These are phyloP conservation scores for Lentinula guzmanii DNA, from an alignment of 768 basidiomycete genomes.

Conservation along the genomic window DNA sequence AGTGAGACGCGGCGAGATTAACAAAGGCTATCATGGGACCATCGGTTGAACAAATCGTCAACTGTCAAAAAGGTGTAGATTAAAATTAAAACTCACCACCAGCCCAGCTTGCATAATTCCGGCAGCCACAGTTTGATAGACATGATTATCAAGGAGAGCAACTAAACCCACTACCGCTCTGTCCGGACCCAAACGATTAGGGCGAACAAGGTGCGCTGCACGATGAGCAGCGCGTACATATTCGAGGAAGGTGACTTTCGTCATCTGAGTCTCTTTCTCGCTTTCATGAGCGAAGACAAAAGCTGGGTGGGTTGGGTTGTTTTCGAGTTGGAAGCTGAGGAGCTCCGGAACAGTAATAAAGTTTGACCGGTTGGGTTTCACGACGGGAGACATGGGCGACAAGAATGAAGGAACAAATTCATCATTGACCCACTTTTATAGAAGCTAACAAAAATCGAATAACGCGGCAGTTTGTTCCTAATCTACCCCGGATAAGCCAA, in stretches of 20 bases:
- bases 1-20: slow-evolving; percentile 17
- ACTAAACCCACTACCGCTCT: slow-evolving; percentile 12
- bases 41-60: background rate
- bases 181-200: background rate
- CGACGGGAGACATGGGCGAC: background rate
- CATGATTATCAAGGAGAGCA: slow-evolving; percentile 1
- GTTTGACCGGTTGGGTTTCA: slow-evolving; percentile 13
- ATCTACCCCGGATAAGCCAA: background rate
- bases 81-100: slow-evolving; percentile 1
- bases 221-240: slow-evolving; percentile 23
- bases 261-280: background rate
- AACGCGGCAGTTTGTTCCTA: too few species aligned
- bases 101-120: slow-evolving; percentile 9
- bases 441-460: too few species aligned
- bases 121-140: slow-evolving; percentile 7
- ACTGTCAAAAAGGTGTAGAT: background rate
- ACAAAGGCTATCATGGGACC: slow-evolving; percentile 13
- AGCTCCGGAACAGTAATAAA: slow-evolving; percentile 17
- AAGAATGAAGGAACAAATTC: background rate
- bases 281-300: slow-evolving; percentile 11
- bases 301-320: slow-evolving; percentile 17
- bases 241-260: slow-evolving; percentile 19
- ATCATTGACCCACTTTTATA: too few species aligned
- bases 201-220: slow-evolving; percentile 8
- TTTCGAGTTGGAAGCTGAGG: slow-evolving; percentile 14